Evolutionary conservation across 257 asterid species (phyloP).

Genomic region (Leptodermis oblonga): DNA sequence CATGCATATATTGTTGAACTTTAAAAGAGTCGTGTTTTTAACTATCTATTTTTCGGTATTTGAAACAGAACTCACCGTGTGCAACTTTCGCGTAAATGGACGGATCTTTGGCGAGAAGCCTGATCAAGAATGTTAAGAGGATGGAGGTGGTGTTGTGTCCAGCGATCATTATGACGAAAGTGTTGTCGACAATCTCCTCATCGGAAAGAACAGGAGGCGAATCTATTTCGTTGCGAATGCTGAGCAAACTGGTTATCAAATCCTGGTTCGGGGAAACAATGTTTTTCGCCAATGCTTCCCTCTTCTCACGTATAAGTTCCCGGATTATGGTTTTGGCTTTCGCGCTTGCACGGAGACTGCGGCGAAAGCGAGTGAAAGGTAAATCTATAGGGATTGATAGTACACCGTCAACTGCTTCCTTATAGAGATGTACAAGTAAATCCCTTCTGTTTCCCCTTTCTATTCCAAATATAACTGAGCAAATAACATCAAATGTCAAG

Average conservation of each 20-base stretch:
- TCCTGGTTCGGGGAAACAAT: background rate
- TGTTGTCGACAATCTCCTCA: slow-evolving; percentile 15
- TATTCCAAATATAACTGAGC: slow-evolving; percentile 14
- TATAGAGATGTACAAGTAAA: background rate
- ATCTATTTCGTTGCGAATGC: slow-evolving; percentile 3
- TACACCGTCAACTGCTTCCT: slow-evolving; percentile 15
- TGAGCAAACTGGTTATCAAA: slow-evolving; percentile 8
- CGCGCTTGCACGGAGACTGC: slow-evolving; percentile 13
- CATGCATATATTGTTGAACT: background rate
- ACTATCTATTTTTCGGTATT: no score
- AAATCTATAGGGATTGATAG: slow-evolving; percentile 13
- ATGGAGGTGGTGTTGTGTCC: slow-evolving; percentile 27
- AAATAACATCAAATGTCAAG: slow-evolving; percentile 10
- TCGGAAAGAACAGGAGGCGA: slow-evolving; percentile 1
- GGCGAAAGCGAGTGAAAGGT: slow-evolving; percentile 17
- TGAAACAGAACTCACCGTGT: no score
- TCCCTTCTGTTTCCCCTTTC: slow-evolving; percentile 15
- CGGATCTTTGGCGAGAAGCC: slow-evolving; percentile 28
- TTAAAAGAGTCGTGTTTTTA: no score
- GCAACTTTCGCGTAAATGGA: slow-evolving; percentile 8
- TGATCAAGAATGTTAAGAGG: slow-evolving; percentile 33
- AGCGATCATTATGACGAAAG: slow-evolving; percentile 21
- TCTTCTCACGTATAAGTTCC: slow-evolving; percentile 10
- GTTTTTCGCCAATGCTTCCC: slow-evolving; percentile 5
- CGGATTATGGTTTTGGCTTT: slow-evolving; percentile 4